Percentiles rank a stretch among this genome's conserved stretches.
Evolutionary conservation across 805 yeast genomes (phyloP).

Genomic region (Jamesozyma gamospora): DNA sequence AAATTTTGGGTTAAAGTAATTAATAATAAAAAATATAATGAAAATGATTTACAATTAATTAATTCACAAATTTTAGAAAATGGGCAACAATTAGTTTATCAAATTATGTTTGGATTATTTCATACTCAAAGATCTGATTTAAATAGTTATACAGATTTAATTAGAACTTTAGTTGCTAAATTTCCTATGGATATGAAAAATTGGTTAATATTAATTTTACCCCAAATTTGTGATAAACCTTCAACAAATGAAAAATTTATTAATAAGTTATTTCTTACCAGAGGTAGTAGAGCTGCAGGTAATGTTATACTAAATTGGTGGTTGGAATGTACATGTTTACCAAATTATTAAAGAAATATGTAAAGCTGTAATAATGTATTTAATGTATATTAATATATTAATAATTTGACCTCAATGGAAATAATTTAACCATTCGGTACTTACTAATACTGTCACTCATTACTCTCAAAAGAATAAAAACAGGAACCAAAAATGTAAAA

Average conservation of each 20-base stretch:
- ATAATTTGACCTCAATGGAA: too few relatives aligned
- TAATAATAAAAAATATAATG: conserved; percentile 37
- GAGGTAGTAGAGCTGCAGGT: conserved; percentile 56
- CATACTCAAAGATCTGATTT: conserved; percentile 49
- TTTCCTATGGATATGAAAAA: conserved; percentile 38
- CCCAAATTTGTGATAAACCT: conserved; percentile 23
- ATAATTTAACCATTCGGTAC: too few relatives aligned
- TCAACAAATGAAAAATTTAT: conserved; percentile 36
- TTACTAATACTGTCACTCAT: too few relatives aligned
- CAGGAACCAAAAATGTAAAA: conserved; percentile 5
- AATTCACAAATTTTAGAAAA: conserved; percentile 20
- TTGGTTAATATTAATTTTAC: conserved; percentile 35
- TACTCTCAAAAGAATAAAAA: neutral
- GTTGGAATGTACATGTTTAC: conserved; percentile 47
- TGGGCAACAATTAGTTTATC: conserved; percentile 24
- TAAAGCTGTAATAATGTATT: too few relatives aligned
- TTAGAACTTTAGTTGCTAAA: conserved; percentile 41
- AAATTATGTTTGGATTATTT: conserved; percentile 36
- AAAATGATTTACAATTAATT: conserved; percentile 32
- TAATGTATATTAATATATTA: too few relatives aligned
- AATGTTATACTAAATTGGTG: conserved; percentile 54
- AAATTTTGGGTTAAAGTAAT: conserved; percentile 46
- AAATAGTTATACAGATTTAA: conserved; percentile 45
- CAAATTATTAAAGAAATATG: conserved; percentile 8
- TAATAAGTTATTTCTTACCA: conserved; percentile 47